Conservation (phyloP, 441 rosid genomes). For the Aleurites moluccanus region DNA sequence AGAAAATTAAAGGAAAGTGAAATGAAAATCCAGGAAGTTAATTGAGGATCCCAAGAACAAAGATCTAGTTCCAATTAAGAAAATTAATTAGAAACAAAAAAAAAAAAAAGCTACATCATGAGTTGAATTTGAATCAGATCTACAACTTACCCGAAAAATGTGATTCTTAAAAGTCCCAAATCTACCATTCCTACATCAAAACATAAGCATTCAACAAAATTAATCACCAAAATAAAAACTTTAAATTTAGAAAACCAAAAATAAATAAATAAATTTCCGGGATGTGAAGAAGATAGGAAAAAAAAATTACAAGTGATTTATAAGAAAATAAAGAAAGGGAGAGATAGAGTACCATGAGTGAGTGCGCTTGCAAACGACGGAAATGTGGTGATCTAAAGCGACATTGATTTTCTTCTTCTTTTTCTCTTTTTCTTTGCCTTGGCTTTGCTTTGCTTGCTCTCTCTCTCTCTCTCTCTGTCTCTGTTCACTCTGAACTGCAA, state of each 20-base stretch:
- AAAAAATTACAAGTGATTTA: constrained; percentile 21
- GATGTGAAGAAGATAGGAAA: constrained; percentile 3
- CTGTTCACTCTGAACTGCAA: neutral
- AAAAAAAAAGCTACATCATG: neutral
- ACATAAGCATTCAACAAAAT: constrained; percentile 1
- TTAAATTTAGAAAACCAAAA: neutral
- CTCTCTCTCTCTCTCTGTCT: constrained; percentile 3
- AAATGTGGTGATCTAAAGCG: constrained; percentile 24
- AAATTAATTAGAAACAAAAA: no score
- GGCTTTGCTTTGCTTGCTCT: constrained; percentile 9
- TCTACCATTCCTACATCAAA: constrained; percentile 44
- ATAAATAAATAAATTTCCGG: neutral
- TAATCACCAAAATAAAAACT: neutral
- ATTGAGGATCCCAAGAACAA: neutral
- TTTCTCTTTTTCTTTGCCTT: no score
- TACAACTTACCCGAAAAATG: constrained; percentile 51
- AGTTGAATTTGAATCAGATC: constrained; percentile 49
- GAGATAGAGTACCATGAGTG: constrained; percentile 36
- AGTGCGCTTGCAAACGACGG: constrained; percentile 32
- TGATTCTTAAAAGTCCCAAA: constrained; percentile 35
- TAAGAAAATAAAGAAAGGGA: constrained; percentile 6
- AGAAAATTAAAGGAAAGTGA: neutral
- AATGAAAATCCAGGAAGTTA: constrained; percentile 8
- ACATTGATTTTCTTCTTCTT: constrained; percentile 10
- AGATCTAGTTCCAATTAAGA: constrained; percentile 14